phyloP scores from a whole-genome alignment of 148 eudicot genomes.

The Vaccinium corymbosum region DNA sequence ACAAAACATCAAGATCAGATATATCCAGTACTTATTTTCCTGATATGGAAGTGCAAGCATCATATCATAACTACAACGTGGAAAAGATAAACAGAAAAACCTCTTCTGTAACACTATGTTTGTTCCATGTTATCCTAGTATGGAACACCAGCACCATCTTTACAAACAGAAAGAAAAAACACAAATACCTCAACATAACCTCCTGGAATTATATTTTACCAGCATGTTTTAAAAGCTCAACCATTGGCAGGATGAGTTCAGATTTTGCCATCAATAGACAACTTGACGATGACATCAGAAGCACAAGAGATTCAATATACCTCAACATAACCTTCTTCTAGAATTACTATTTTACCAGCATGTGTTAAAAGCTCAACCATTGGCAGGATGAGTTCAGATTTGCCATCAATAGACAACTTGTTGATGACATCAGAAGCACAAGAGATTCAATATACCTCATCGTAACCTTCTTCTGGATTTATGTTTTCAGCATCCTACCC shows the following conservation, averaged over 20 bases:
- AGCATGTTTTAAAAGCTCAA: neutral
- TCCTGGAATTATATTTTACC: neutral
- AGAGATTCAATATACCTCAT: neutral
- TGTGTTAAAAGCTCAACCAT: neutral
- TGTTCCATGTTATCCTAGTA: neutral
- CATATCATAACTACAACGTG: neutral
- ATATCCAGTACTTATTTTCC: neutral
- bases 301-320: neutral
- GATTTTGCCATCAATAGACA: neutral
- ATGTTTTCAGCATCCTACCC: neutral
- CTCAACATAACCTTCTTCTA: too few species aligned
- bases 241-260: neutral
- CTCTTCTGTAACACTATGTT: neutral
- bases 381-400: neutral
- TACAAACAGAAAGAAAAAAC: neutral
- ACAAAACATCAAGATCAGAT: slow-evolving; percentile 20
- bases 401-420: neutral
- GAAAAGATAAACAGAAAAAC: too few species aligned
- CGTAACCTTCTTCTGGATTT: neutral
- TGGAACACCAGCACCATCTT: neutral
- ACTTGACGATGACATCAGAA: neutral
- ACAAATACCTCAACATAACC: too few species aligned
- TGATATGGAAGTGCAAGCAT: neutral
- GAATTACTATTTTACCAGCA: neutral
- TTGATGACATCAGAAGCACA: neutral